phyloP scores from a whole-genome alignment of 306 rosid genomes.

The Casuarina equisetifolia region DNA sequence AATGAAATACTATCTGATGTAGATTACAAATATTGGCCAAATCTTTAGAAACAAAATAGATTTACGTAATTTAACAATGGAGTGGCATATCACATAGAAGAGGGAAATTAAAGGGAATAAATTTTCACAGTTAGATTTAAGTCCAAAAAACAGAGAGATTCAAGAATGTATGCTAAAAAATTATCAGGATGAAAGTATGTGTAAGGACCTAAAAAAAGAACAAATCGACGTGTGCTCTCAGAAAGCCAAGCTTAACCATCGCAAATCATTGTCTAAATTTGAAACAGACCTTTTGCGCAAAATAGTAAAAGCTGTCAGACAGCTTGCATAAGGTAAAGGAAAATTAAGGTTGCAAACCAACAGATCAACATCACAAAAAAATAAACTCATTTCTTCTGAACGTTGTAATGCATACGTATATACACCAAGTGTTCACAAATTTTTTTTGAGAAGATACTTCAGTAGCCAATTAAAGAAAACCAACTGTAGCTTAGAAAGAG shows the following conservation, averaged over 20 bases:
- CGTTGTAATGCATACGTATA: not conserved
- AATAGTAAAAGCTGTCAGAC: too few species aligned
- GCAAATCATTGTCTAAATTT: not conserved
- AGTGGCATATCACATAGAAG: not conserved
- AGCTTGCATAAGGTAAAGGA: not conserved
- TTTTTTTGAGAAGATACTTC: too few species aligned
- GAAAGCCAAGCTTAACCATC: not conserved
- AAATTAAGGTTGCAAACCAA: not conserved
- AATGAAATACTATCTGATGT: not conserved
- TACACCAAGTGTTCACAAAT: too few species aligned
- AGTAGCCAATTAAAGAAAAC: not conserved
- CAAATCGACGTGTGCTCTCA: not conserved
- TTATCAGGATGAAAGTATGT: not conserved
- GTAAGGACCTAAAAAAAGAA: not conserved
- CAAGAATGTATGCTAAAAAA: not conserved
- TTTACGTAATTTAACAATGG: not conserved
- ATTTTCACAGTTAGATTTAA: not conserved
- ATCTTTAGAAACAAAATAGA: not conserved
- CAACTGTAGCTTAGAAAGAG: slow-evolving; percentile 4
- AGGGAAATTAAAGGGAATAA: not conserved
- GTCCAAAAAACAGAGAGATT: not conserved
- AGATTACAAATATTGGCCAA: not conserved
- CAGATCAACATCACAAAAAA: not conserved
- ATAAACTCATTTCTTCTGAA: not conserved
- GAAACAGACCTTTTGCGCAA: not conserved